These are phyloP conservation scores for Aspergillus affinis DNA, from an alignment of 495 filamentous ascomycete species.

Conservation along the genomic window DNA sequence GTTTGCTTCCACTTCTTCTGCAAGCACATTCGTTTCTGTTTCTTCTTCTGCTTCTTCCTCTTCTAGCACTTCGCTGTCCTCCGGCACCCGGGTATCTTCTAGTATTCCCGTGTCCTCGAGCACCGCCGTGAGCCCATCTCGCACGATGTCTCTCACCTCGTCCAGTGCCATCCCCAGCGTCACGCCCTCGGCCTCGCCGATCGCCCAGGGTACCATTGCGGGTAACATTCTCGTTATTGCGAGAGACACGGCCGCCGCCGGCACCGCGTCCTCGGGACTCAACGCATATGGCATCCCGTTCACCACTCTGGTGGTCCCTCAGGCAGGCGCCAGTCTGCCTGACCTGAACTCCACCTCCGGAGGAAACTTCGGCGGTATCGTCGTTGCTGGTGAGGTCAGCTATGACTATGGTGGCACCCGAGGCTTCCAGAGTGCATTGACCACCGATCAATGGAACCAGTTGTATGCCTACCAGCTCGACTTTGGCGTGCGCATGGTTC, in stretches of 20 bases:
- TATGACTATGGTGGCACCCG: conserved; percentile 47
- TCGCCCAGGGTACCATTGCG: conserved; percentile 30
- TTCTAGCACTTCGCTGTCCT: no score
- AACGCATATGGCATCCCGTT: conserved; percentile 63
- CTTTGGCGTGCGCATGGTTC: conserved; percentile 62
- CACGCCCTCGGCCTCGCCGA: conserved; percentile 21
- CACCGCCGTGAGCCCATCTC: conserved; percentile 14
- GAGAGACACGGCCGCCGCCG: conserved; percentile 45
- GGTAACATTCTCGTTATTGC: conserved; percentile 60
- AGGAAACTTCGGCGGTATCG: conserved; percentile 59
- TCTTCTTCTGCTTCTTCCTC: conserved; percentile 5
- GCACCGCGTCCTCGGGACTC: conserved; percentile 51
- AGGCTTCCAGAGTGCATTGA: conserved; percentile 54
- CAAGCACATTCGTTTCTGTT: conserved; percentile 20
- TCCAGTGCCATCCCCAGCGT: conserved; percentile 21
- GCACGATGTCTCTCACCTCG: conserved; percentile 29
- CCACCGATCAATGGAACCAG: conserved; percentile 54
- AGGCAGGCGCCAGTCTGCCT: conserved; percentile 51
- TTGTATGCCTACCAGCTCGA: conserved; percentile 57
- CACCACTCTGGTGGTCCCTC: conserved; percentile 53
- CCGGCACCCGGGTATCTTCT: no score
- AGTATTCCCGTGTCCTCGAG: no score
- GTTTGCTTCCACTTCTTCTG: conserved; percentile 15
- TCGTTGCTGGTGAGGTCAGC: conserved; percentile 55
- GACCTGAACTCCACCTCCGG: conserved; percentile 44